Evolutionary conservation across 129 eudicot genomes (phyloP), one percentile per base, ranked within the genome.

Genomic region (Cynara cardunculus): DNA sequence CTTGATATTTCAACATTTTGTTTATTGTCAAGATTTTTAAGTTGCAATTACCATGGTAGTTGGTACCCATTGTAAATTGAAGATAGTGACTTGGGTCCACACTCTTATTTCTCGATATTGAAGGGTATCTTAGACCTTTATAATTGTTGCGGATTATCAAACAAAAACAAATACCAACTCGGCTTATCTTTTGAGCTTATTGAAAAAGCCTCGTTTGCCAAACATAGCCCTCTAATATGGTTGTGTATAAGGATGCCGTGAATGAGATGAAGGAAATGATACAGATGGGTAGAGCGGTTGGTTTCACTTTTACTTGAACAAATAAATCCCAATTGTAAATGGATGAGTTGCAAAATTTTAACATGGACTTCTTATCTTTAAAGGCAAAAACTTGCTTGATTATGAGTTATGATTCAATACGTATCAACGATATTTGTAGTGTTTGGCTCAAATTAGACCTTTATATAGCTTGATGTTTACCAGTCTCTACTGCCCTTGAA

Each of bases 11-110:
- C 18, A 68, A 49, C 35, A 19, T 19, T 56, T 27, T 13, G 1
- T 22, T 9, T 0, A 44, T 79, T 31, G 9, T 22, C 59, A 79
- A 79, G 77, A 41, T 79, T 69, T 44, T 49, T 34, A 49, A 67
- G 69, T 66, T 77, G 25, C 14, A 26, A 13, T 56, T 56, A 56
- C 66, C 24, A 16, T 18, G 66, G 24, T n/a, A n/a, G n/a, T n/a
- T n/a, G n/a, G n/a, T 72, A 72, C 30, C 25, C 41, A 22, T 31
- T 19, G 31, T 72, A 11, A 73, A n/a, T 7, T 7, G 13, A 35
- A 14, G 31, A 73, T 18, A 44, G 25, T 62, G 68, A 62, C 27
- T 62, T 62, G 25, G 68, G 27, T 62, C 68, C 68, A 62, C 68
- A 7, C 21, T 22, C 69, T 53, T 75, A 30, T 28, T 18, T 56